A percentile compares a stretch with the other conserved stretches of the same genome.
Conservation (phyloP, 768 basidiomycete genomes). For the Hysterangium stoloniferum region DNA sequence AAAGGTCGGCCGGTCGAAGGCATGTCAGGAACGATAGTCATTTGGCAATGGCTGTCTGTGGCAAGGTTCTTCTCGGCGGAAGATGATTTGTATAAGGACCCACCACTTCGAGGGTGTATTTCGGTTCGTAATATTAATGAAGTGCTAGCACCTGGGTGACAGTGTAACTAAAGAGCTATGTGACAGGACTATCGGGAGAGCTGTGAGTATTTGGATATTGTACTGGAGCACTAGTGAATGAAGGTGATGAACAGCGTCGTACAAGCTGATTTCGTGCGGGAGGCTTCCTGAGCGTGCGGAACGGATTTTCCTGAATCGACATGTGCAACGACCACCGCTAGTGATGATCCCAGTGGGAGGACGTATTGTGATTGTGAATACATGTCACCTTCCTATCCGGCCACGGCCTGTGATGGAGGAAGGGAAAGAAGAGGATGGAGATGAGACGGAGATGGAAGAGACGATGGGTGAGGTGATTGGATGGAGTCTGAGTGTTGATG, state of each 20-base stretch:
- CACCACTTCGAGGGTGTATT: constrained; percentile 43
- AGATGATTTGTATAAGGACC: constrained; percentile 25
- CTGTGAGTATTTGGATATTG: constrained; percentile 41
- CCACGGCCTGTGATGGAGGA: neutral
- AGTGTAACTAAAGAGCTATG: neutral
- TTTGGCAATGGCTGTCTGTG: constrained; percentile 66
- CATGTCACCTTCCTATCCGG: constrained; percentile 5
- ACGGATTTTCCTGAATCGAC: constrained; percentile 36
- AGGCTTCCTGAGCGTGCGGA: constrained; percentile 30
- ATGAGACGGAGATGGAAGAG: neutral
- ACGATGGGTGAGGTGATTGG: neutral
- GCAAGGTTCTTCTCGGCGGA: constrained; percentile 55
- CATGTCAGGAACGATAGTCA: constrained; percentile 40
- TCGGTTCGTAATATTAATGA: constrained; percentile 39
- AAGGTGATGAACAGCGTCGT: constrained; percentile 41
- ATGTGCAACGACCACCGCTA: constrained; percentile 43
- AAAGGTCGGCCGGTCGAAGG: constrained; percentile 17
- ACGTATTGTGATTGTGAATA: constrained; percentile 20
- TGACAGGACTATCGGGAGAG: constrained; percentile 70
- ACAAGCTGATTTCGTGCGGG: constrained; percentile 49
- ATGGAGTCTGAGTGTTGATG: constrained; percentile 6
- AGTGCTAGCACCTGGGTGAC: neutral
- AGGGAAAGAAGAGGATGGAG: neutral
- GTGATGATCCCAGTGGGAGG: constrained; percentile 37
- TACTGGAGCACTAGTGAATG: too few species aligned